Evolutionary conservation across 768 basidiomycete genomes (phyloP).

Genomic region (Agrocybe pediades): DNA sequence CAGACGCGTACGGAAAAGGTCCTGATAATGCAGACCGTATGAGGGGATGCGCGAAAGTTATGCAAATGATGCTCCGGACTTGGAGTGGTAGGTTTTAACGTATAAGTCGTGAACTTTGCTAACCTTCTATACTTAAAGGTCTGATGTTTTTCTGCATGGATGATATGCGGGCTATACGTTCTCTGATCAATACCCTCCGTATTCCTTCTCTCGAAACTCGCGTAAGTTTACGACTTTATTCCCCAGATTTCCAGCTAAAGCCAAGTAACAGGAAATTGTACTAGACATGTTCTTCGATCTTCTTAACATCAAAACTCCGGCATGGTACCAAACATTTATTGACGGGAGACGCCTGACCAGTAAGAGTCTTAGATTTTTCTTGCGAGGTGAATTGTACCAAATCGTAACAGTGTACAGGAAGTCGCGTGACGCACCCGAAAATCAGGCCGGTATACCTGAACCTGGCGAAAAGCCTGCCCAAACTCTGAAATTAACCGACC

Average conservation of each 20-base stretch:
- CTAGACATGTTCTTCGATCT: constrained; percentile 94
- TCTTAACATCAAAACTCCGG: constrained; percentile 87
- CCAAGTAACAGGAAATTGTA: constrained; percentile 73
- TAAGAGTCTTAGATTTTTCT: constrained; percentile 27
- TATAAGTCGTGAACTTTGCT: not conserved
- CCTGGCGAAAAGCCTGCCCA: constrained; percentile 49
- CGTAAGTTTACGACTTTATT: constrained; percentile 43
- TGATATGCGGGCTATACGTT: constrained; percentile 81
- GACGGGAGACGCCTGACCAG: constrained; percentile 87
- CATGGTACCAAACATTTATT: constrained; percentile 93
- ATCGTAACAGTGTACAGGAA: constrained; percentile 64
- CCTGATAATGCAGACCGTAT: constrained; percentile 78
- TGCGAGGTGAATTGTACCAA: not conserved
- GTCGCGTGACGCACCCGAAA: constrained; percentile 43
- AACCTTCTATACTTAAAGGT: constrained; percentile 41
- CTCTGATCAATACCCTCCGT: constrained; percentile 80
- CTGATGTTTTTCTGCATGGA: constrained; percentile 94
- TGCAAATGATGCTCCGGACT: constrained; percentile 82
- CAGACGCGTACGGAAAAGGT: constrained; percentile 89
- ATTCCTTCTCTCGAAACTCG: constrained; percentile 88
- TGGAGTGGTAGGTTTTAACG: constrained; percentile 75
- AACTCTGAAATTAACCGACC: constrained; percentile 84
- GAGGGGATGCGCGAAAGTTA: constrained; percentile 73
- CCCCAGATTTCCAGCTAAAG: not conserved
- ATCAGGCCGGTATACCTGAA: constrained; percentile 29